Percentiles rank a stretch among this genome's conserved stretches.
Evolutionary conservation across 257 asterid species (phyloP).

Genomic region (Solanum pinnatisectum): DNA sequence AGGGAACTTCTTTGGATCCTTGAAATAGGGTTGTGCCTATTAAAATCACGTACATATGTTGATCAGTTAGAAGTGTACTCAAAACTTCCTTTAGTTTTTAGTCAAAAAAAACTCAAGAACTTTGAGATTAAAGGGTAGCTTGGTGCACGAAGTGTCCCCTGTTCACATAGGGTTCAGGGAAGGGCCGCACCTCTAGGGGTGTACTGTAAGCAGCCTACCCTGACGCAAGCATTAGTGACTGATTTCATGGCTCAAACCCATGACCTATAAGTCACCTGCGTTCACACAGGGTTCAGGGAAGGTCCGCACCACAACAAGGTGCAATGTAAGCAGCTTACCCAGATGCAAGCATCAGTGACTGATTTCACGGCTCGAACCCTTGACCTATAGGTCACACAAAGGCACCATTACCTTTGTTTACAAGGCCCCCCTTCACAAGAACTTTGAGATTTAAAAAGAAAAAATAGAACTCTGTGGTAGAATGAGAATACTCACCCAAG

Average conservation of each 20-base stretch:
- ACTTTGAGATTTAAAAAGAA: neutral
- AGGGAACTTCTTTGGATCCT: conserved; percentile 49
- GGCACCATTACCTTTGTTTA: neutral
- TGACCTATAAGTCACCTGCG: neutral
- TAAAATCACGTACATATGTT: neutral
- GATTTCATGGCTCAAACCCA: neutral
- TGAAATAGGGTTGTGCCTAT: conserved; percentile 58
- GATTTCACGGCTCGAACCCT: neutral
- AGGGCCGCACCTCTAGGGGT: neutral
- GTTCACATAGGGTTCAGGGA: neutral
- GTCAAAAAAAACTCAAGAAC: neutral
- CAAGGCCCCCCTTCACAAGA: neutral
- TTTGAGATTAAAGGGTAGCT: neutral
- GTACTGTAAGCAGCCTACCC: neutral
- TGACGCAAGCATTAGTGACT: neutral
- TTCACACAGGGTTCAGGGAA: neutral
- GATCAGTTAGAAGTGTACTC: neutral
- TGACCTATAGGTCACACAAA: neutral
- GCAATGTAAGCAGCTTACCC: neutral
- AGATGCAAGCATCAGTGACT: neutral
- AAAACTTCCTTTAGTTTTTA: neutral
- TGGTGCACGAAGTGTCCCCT: neutral
- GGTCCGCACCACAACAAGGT: neutral
- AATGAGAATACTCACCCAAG: conserved; percentile 38
- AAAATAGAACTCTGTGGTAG: neutral